Conservation (phyloP, 2,329 filamentous ascomycete species). For the Tolypocladium nubicola region DNA sequence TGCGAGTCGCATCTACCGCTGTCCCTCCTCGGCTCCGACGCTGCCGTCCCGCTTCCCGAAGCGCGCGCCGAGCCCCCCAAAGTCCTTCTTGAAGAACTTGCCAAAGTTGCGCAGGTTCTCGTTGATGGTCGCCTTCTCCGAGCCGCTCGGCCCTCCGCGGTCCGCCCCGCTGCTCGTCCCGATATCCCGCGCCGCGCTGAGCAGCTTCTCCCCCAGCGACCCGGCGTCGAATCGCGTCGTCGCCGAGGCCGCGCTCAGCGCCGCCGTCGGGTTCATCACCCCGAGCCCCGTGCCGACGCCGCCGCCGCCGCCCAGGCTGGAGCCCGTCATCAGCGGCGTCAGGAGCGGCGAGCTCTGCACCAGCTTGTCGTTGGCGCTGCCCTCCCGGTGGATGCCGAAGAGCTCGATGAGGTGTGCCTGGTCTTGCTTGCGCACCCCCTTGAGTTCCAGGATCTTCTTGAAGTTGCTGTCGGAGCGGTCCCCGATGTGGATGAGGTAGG, state of each 20-base stretch:
- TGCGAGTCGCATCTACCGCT: conserved; percentile 6
- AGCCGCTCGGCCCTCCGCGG: conserved; percentile 20
- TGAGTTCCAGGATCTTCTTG: conserved; percentile 89
- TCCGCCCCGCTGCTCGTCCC: conserved; percentile 38
- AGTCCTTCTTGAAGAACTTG: conserved; percentile 88
- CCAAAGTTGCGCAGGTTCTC: conserved; percentile 93
- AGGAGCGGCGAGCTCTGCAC: conserved; percentile 61
- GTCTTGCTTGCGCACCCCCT: conserved; percentile 79
- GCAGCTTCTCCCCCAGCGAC: conserved; percentile 74
- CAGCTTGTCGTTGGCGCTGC: conserved; percentile 59
- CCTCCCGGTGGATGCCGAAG: conserved; percentile 70
- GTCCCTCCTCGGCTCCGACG: conserved; percentile 12
- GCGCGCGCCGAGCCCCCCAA: conserved; percentile 62
- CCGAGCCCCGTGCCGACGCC: conserved; percentile 19
- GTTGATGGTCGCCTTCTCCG: conserved; percentile 64
- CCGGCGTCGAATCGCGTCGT: conserved; percentile 64
- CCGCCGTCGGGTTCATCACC: conserved; percentile 33
- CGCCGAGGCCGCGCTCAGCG: conserved; percentile 21
- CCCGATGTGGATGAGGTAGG: conserved; percentile 93
- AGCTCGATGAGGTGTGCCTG: conserved; percentile 76
- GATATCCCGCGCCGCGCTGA: conserved; percentile 81
- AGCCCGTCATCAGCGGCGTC: conserved; percentile 48
- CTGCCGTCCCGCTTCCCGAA: conserved; percentile 55
- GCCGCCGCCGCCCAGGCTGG: conserved; percentile 23
- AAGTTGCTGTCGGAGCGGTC: conserved; percentile 93